phyloP scores from a whole-genome alignment of 2,329 filamentous ascomycete species.

The Cordyceps sp. region DNA sequence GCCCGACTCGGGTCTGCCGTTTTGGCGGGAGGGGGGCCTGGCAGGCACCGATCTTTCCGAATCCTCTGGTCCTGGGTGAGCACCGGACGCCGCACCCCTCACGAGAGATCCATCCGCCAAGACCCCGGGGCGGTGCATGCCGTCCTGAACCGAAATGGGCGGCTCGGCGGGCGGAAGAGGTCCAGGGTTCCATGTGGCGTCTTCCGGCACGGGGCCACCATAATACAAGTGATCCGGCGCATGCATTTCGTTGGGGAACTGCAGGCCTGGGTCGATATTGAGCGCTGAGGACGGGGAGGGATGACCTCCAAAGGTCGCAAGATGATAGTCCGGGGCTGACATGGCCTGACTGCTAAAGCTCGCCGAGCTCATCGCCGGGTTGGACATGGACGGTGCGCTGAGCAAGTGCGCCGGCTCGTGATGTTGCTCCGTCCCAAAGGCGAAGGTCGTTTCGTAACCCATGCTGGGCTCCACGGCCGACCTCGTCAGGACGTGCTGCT shows the following conservation, averaged over 20 bases:
- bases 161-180: not conserved
- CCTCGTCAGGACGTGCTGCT: not conserved
- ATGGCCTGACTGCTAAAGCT: not conserved
- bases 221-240: not conserved
- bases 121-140: too few relatives aligned
- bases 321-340: not conserved
- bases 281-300: not conserved
- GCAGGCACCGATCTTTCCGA: too few relatives aligned
- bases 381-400: not conserved
- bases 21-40: too few relatives aligned
- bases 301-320: not conserved
- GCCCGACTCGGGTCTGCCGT: too few relatives aligned
- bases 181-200: not conserved
- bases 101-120: too few relatives aligned
- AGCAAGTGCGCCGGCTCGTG: not conserved
- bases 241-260: constrained; percentile 1
- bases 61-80: too few relatives aligned
- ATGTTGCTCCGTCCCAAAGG: not conserved
- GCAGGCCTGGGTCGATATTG: constrained; percentile 6
- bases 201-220: not conserved
- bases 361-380: not conserved
- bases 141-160: too few relatives aligned
- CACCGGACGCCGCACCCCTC: too few relatives aligned
- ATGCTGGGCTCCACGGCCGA: not conserved
- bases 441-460: constrained; percentile 1